Conservation (phyloP, 495 filamentous ascomycete genomes). For the Hypomontagnella submonticulosa region DNA sequence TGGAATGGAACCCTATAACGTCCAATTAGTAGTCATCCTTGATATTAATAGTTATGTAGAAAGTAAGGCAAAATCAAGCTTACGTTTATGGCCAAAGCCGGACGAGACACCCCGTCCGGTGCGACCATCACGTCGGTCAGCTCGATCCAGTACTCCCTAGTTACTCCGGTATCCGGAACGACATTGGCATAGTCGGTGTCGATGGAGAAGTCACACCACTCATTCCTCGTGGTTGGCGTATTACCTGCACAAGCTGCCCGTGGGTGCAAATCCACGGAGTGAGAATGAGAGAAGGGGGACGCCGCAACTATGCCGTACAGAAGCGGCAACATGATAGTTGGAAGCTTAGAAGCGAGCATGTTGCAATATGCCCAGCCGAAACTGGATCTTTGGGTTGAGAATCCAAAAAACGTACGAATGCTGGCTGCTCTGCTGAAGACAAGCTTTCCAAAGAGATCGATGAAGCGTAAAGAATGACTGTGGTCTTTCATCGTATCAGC, state of each 20-base stretch:
- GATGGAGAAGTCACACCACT: conserved; percentile 59
- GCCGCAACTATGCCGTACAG: conserved; percentile 25
- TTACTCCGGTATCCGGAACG: conserved; percentile 61
- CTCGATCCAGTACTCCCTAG: conserved; percentile 57
- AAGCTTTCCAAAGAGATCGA: conserved; percentile 16
- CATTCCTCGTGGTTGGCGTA: conserved; percentile 50
- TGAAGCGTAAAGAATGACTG: conserved; percentile 28
- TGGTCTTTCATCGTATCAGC: conserved; percentile 8
- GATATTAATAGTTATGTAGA: background rate
- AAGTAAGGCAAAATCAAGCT: background rate
- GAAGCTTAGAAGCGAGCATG: conserved; percentile 34
- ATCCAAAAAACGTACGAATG: conserved; percentile 5
- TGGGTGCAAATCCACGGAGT: conserved; percentile 30
- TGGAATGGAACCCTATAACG: conserved; percentile 51
- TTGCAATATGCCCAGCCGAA: conserved; percentile 14
- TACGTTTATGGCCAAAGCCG: conserved; percentile 56
- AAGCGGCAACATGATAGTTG: conserved; percentile 22
- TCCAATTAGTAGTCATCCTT: background rate
- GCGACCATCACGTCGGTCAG: conserved; percentile 57
- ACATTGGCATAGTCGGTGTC: conserved; percentile 64
- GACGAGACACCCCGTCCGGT: conserved; percentile 60
- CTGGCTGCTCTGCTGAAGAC: conserved; percentile 1
- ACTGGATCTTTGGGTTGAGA: conserved; percentile 1
- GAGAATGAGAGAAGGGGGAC: conserved; percentile 28
- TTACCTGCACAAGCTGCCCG: conserved; percentile 54